Conservation (phyloP, 352 stramenopile genomes). For the Saprolegnia diclina region DNA sequence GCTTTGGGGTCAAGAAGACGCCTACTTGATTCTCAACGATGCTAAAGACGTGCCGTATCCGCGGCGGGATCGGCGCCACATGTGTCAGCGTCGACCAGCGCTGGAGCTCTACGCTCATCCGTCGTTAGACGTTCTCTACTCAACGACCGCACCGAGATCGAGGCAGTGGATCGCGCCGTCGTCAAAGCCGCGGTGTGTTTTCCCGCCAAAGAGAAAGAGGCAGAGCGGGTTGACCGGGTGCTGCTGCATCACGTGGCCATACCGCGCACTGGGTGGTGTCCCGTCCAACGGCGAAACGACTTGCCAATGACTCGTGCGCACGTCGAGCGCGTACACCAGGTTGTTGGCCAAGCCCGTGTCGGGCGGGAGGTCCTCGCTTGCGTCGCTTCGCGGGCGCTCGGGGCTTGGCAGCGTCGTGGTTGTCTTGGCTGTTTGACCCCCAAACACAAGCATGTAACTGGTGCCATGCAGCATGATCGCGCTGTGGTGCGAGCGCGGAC, state of each 20-base stretch:
- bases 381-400: not conserved
- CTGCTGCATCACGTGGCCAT: not conserved
- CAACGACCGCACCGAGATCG: conserved; percentile 1
- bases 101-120: not conserved
- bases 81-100: conserved; percentile 12
- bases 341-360: conserved; percentile 18
- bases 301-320: not conserved
- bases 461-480: not conserved
- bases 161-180: conserved; percentile 8
- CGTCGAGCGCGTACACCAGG: conserved; percentile 3
- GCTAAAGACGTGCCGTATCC: conserved; percentile 10
- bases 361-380: not conserved
- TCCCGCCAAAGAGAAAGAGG: conserved; percentile 15
- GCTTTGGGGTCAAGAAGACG: no score
- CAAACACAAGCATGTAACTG: conserved; percentile 12
- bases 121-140: no score
- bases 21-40: not conserved
- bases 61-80: conserved; percentile 10
- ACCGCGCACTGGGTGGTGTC: conserved; percentile 3
- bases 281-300: not conserved
- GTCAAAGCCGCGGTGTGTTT: not conserved
- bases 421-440: conserved; percentile 9
- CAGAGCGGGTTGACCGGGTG: conserved; percentile 2
- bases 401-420: not conserved
- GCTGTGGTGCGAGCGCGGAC: conserved; percentile 6